A percentile compares a stretch with the other conserved stretches of the same genome.
Conservation (phyloP, 2,329 filamentous ascomycete species). For the Trichoderma citrinoviride region DNA sequence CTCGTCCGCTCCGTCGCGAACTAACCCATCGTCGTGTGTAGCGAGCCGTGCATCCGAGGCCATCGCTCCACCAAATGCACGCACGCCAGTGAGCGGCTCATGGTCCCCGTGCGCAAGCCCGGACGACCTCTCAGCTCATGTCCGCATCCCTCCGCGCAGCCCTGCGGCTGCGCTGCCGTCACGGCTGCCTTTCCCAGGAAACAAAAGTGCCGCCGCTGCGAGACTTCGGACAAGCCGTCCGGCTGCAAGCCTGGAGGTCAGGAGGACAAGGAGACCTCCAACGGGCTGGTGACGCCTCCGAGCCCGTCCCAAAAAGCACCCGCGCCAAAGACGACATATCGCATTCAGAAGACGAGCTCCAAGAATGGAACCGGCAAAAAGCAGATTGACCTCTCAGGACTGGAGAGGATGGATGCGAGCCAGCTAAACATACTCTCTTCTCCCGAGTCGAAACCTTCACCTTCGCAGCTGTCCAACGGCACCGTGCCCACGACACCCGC, state of each 20-base stretch:
- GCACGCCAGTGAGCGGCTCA: conserved; percentile 63
- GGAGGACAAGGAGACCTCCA: conserved; percentile 30
- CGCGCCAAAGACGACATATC: conserved; percentile 36
- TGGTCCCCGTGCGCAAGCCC: conserved; percentile 69
- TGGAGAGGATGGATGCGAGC: conserved; percentile 54
- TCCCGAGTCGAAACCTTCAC: conserved; percentile 30
- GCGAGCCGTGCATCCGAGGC: conserved; percentile 71
- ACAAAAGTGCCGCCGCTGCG: conserved; percentile 55
- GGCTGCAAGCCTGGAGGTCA: conserved; percentile 28
- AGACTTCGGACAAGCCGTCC: conserved; percentile 33
- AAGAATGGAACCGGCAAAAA: conserved; percentile 42
- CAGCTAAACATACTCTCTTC: conserved; percentile 49
- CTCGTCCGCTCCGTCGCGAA: neutral
- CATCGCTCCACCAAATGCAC: conserved; percentile 74
- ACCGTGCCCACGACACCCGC: conserved; percentile 25
- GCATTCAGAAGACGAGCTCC: conserved; percentile 45
- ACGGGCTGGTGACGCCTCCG: conserved; percentile 30
- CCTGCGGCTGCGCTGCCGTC: conserved; percentile 62
- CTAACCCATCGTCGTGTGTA: conserved; percentile 33
- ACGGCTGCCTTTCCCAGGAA: conserved; percentile 62
- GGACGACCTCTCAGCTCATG: conserved; percentile 68
- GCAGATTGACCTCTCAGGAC: conserved; percentile 48
- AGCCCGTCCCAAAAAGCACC: conserved; percentile 33
- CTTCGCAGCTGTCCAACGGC: conserved; percentile 28
- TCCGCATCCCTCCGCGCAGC: conserved; percentile 60